Percentiles rank a stretch among this genome's conserved stretches.
Conservation (phyloP, 2,329 filamentous ascomycete species). For the Hypoxylon sp. region DNA sequence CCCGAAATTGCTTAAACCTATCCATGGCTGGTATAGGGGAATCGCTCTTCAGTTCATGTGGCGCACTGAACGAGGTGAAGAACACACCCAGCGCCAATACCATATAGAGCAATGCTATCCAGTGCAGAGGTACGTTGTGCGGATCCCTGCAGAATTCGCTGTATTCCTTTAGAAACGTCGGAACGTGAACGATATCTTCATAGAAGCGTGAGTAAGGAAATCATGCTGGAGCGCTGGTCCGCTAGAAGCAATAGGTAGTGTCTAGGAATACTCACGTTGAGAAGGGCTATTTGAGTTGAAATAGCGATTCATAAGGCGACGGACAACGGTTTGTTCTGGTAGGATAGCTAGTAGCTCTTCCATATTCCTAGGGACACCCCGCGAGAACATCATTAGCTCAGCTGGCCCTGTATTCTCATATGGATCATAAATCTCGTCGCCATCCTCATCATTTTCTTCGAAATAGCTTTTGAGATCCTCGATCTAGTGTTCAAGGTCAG, state of each 20-base stretch:
- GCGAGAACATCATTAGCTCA: constrained; percentile 62
- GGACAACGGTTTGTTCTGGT: constrained; percentile 63
- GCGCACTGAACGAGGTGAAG: constrained; percentile 62
- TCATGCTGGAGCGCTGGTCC: neutral
- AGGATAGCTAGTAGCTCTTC: constrained; percentile 64
- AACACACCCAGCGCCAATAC: constrained; percentile 61
- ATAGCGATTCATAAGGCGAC: constrained; percentile 67
- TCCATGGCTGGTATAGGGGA: constrained; percentile 60
- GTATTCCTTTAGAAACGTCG: constrained; percentile 68
- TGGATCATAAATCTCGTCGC: constrained; percentile 50
- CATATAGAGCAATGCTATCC: constrained; percentile 68
- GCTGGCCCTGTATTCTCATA: constrained; percentile 56
- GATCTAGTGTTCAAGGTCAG: constrained; percentile 60
- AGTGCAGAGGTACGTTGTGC: constrained; percentile 58
- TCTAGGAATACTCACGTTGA: constrained; percentile 59
- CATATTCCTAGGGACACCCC: constrained; percentile 58
- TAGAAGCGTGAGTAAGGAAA: constrained; percentile 23
- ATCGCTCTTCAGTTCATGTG: constrained; percentile 62
- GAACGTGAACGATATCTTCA: constrained; percentile 67
- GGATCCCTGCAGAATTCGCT: constrained; percentile 65
- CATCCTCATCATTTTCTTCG: constrained; percentile 62
- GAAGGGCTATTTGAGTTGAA: constrained; percentile 69
- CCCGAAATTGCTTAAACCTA: constrained; percentile 64
- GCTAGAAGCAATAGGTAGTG: neutral
- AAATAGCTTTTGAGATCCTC: constrained; percentile 73